Conservation (phyloP, 768 basidiomycete genomes). For the Mycena floridula region DNA sequence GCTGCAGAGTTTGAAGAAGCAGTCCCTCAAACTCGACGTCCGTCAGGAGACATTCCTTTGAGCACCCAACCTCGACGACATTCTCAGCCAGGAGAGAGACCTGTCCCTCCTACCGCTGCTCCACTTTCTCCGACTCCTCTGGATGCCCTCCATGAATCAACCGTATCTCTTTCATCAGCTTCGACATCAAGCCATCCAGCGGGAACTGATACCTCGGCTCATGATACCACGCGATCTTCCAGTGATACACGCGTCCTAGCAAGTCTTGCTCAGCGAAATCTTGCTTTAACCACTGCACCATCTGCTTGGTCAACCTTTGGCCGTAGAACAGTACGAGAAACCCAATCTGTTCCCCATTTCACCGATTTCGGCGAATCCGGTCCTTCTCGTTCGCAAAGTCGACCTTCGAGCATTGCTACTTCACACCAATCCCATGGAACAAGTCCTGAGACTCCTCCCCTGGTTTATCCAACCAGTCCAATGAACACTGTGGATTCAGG, state of each 20-base stretch:
- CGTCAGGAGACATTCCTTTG: background rate
- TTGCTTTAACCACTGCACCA: too few relatives aligned
- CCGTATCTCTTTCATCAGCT: background rate
- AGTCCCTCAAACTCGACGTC: background rate
- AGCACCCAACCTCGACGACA: background rate
- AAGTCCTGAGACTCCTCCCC: too few relatives aligned
- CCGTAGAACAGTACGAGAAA: background rate
- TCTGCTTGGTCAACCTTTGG: conserved; percentile 5
- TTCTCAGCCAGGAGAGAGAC: background rate
- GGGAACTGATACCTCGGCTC: too few relatives aligned
- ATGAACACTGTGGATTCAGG: background rate
- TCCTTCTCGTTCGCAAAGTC: conserved; percentile 1
- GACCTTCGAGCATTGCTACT: background rate
- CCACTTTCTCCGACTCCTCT: background rate
- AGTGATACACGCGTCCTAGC: background rate
- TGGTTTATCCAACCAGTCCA: background rate
- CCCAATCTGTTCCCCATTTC: conserved; percentile 2
- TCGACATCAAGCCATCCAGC: too few relatives aligned
- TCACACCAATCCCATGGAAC: background rate
- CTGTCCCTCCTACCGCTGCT: background rate
- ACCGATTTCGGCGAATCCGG: background rate
- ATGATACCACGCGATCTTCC: too few relatives aligned
- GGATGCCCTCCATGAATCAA: background rate
- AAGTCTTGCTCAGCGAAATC: background rate
- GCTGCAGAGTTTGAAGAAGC: background rate